Conservation (phyloP, 192 early-diverging fungal genomes). For the Kickxella alabastrina region DNA sequence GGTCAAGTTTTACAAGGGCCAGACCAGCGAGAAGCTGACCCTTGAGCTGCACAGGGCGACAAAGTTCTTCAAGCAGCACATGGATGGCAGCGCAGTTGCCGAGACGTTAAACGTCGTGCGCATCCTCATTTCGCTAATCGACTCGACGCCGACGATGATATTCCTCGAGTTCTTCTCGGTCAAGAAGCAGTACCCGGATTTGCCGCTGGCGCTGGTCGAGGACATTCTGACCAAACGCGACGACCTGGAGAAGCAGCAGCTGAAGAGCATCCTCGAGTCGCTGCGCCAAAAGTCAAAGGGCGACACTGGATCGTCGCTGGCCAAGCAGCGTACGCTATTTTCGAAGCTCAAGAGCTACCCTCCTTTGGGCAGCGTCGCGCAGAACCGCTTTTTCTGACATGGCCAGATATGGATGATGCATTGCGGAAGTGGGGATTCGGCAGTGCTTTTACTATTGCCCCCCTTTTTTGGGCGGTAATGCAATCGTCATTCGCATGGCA, state of each 20-base stretch:
- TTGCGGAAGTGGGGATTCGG: neutral
- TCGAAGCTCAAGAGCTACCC: conserved; percentile 45
- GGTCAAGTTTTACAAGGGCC: conserved; percentile 62
- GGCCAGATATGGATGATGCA: no score
- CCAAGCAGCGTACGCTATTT: conserved; percentile 46
- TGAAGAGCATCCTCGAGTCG: conserved; percentile 86
- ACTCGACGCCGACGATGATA: conserved; percentile 74
- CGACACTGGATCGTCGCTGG: conserved; percentile 43
- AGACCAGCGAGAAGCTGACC: conserved; percentile 67
- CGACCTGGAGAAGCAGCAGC: conserved; percentile 80
- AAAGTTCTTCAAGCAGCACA: conserved; percentile 78
- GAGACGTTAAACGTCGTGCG: conserved; percentile 80
- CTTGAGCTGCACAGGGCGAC: conserved; percentile 68
- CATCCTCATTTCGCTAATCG: conserved; percentile 74
- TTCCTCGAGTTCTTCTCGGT: conserved; percentile 90
- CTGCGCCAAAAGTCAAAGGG: conserved; percentile 53
- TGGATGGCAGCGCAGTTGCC: conserved; percentile 65
- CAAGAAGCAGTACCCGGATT: conserved; percentile 86
- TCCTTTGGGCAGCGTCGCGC: conserved; percentile 21
- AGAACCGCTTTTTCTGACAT: conserved; percentile 3
- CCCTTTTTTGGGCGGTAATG: no score
- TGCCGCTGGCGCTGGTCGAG: conserved; percentile 89
- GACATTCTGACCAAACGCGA: conserved; percentile 83
- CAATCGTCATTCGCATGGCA: no score
- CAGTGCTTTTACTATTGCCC: neutral